Conservation (phyloP, 1,284 basidiomycete species). For the Trametes sp. region DNA sequence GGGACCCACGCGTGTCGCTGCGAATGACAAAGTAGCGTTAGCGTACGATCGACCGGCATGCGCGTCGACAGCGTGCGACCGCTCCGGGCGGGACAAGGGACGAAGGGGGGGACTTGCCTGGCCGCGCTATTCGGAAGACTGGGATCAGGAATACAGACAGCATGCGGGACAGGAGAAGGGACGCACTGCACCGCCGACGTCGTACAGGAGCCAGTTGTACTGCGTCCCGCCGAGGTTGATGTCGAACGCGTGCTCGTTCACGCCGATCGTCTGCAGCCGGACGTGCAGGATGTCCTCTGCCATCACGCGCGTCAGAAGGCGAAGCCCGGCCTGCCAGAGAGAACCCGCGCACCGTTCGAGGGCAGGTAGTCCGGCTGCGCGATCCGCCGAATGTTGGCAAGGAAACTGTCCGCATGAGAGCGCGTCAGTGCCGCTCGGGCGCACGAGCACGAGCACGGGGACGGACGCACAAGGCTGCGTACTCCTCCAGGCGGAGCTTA, state of each 20-base stretch:
- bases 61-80: slow-evolving; percentile 12
- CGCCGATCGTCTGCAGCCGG: slow-evolving; percentile 78
- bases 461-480: slow-evolving; percentile 73
- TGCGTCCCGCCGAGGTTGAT: slow-evolving; percentile 65
- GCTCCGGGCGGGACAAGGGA: slow-evolving; percentile 8
- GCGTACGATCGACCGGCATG: slow-evolving; percentile 6
- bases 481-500: slow-evolving; percentile 75
- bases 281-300: slow-evolving; percentile 79
- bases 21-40: slow-evolving; percentile 11
- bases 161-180: background rate
- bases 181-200: slow-evolving; percentile 81
- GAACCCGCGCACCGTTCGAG: slow-evolving; percentile 58
- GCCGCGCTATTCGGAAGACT: slow-evolving; percentile 55
- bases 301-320: slow-evolving; percentile 8
- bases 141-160: no score
- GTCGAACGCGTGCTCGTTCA: slow-evolving; percentile 77
- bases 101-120: slow-evolving; percentile 50
- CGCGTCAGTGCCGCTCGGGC: slow-evolving; percentile 15
- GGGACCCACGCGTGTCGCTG: slow-evolving; percentile 83
- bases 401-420: slow-evolving; percentile 56
- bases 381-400: slow-evolving; percentile 70
- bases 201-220: slow-evolving; percentile 79
- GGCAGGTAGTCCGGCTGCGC: slow-evolving; percentile 73
- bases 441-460: slow-evolving; percentile 1
- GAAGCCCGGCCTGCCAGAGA: background rate